A percentile compares a stretch with the other conserved stretches of the same genome.
Conservation (phyloP, 2,329 filamentous ascomycete species). For the Cytospora chrysosperma region DNA sequence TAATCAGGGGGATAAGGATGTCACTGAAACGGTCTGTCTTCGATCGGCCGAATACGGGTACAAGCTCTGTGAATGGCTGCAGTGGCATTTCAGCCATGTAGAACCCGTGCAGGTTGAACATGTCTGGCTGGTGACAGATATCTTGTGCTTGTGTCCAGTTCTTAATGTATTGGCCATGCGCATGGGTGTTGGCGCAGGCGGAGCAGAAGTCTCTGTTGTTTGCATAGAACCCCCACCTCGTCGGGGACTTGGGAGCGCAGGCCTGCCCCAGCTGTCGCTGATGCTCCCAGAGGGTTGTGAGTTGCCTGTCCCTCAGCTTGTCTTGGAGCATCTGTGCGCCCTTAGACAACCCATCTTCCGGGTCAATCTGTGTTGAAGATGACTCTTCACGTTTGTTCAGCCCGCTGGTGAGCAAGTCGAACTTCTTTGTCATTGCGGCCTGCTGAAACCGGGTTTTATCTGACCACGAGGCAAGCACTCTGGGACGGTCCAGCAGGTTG, state of each 20-base stretch:
- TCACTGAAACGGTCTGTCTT: constrained; percentile 73
- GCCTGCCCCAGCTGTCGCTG: constrained; percentile 37
- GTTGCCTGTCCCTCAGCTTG: constrained; percentile 1
- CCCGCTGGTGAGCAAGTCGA: constrained; percentile 25
- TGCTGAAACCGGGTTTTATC: constrained; percentile 43
- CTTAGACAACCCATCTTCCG: constrained; percentile 25
- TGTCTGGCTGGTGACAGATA: constrained; percentile 74
- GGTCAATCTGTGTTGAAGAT: not conserved
- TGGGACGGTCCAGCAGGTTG: constrained; percentile 74
- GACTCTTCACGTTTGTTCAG: constrained; percentile 38
- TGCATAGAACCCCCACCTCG: constrained; percentile 60
- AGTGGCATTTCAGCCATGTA: constrained; percentile 64
- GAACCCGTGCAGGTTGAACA: constrained; percentile 71
- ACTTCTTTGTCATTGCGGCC: constrained; percentile 30
- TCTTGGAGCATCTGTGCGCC: not conserved
- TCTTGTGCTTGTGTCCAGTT: constrained; percentile 66
- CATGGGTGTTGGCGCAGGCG: constrained; percentile 62
- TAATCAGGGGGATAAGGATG: constrained; percentile 68
- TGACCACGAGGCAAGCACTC: constrained; percentile 69
- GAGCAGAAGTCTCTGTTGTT: constrained; percentile 64
- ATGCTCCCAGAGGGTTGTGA: constrained; percentile 27
- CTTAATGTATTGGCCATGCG: constrained; percentile 63
- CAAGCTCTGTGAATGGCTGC: constrained; percentile 61
- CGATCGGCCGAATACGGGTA: constrained; percentile 74
- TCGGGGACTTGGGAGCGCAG: constrained; percentile 63